A percentile compares a stretch with the other conserved stretches of the same genome.
Conservation (phyloP, 2,329 filamentous ascomycete species). For the Helicocarpus griseus region DNA sequence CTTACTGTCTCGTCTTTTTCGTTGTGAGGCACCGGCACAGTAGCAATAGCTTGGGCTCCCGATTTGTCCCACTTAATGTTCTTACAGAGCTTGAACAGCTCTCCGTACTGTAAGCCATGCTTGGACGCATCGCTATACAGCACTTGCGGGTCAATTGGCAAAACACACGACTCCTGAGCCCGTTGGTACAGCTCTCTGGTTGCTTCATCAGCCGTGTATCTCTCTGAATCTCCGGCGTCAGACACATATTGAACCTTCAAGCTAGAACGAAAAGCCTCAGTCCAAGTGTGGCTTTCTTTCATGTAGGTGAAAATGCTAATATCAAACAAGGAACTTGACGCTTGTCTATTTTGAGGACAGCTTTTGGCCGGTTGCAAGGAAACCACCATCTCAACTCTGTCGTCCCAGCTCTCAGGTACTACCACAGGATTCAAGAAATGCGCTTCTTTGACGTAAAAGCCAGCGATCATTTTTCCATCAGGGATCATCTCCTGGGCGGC, state of each 20-base stretch:
- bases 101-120: constrained; percentile 3
- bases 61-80: constrained; percentile 21
- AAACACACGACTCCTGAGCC: constrained; percentile 14
- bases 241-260: constrained; percentile 22
- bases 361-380: constrained; percentile 19
- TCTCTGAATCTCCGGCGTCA: neutral
- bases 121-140: constrained; percentile 21
- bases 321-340: constrained; percentile 18
- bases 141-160: constrained; percentile 16
- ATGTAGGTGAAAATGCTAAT: constrained; percentile 19
- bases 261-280: constrained; percentile 22
- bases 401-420: neutral
- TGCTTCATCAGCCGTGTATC: neutral
- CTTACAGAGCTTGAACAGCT: constrained; percentile 15
- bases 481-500: constrained; percentile 16
- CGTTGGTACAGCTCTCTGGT: constrained; percentile 11
- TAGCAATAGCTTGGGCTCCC: neutral
- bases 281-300: constrained; percentile 18
- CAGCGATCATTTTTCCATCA: constrained; percentile 9
- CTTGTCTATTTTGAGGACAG: constrained; percentile 16
- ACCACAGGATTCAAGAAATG: constrained; percentile 20
- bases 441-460: constrained; percentile 23
- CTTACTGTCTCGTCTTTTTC: constrained; percentile 7
- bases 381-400: constrained; percentile 23
- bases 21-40: neutral